Evolutionary conservation across 768 basidiomycete species (phyloP).

Genomic region (Termitomyces sp.): DNA sequence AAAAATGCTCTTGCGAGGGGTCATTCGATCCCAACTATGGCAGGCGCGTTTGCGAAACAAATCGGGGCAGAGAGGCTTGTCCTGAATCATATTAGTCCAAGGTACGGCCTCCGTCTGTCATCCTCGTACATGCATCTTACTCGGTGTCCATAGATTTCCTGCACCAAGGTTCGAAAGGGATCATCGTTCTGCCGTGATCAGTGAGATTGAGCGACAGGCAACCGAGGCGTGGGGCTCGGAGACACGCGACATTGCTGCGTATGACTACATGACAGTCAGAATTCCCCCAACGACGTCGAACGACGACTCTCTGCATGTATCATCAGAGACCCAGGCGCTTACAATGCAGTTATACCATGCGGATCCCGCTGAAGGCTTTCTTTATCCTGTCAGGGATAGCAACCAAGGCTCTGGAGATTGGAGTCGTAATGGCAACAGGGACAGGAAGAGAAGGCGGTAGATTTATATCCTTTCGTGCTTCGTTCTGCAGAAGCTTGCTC

Average conservation of each 20-base stretch:
- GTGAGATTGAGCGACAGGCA: slow-evolving; percentile 61
- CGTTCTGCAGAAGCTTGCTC: not conserved
- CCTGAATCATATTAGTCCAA: slow-evolving; percentile 72
- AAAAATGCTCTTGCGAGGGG: slow-evolving; percentile 58
- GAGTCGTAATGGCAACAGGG: slow-evolving; percentile 14
- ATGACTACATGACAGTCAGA: slow-evolving; percentile 46
- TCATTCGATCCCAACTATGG: slow-evolving; percentile 76
- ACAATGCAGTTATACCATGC: slow-evolving; percentile 13
- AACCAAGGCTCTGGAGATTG: not conserved
- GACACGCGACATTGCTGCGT: slow-evolving; percentile 44
- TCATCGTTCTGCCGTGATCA: slow-evolving; percentile 39
- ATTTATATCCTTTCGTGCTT: not conserved
- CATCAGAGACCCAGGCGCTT: not conserved
- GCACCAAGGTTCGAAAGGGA: slow-evolving; percentile 35
- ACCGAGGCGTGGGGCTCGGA: slow-evolving; percentile 48
- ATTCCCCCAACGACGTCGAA: slow-evolving; percentile 22
- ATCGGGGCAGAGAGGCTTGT: slow-evolving; percentile 57
- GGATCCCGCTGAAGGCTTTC: slow-evolving; percentile 20
- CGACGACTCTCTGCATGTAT: not conserved
- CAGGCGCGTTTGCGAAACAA: slow-evolving; percentile 64
- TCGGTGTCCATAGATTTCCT: slow-evolving; percentile 40
- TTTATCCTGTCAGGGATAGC: slow-evolving; percentile 7
- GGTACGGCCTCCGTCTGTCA: slow-evolving; percentile 33
- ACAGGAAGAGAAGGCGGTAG: slow-evolving; percentile 17
- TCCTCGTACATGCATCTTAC: slow-evolving; percentile 1